These are phyloP conservation scores for Balansia obtecta DNA, from an alignment of 2,329 filamentous ascomycete genomes.

Conservation along the genomic window DNA sequence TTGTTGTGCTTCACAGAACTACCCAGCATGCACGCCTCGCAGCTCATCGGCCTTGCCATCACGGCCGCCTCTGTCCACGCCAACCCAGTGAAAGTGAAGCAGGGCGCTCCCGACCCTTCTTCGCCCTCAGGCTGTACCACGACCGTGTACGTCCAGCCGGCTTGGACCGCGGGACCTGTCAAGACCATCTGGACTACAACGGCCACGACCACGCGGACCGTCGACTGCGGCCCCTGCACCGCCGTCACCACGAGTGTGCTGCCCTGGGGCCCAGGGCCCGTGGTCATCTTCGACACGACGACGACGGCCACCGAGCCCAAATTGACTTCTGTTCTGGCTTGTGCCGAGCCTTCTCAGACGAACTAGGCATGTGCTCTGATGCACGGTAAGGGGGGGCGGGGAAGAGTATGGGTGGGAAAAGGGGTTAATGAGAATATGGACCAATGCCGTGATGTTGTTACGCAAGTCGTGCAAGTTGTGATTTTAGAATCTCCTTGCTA, in stretches of 20 bases:
- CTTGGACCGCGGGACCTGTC: conserved; percentile 11
- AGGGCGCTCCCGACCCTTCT: neutral
- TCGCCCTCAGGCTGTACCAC: conserved; percentile 7
- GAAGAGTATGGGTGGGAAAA: no score
- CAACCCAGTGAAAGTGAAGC: conserved; percentile 1
- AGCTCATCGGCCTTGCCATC: conserved; percentile 1
- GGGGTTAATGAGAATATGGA: no score
- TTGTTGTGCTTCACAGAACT: neutral
- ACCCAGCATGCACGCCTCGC: neutral
- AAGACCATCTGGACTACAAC: conserved; percentile 16
- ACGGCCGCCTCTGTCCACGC: conserved; percentile 1
- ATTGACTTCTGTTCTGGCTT: conserved; percentile 6
- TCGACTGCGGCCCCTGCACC: conserved; percentile 17
- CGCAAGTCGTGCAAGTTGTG: no score
- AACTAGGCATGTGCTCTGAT: neutral
- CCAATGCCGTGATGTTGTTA: no score
- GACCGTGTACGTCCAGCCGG: neutral
- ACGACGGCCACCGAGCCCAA: conserved; percentile 8
- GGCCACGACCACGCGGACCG: conserved; percentile 8
- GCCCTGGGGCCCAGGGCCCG: conserved; percentile 10
- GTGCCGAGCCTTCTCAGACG: neutral
- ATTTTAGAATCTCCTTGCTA: no score
- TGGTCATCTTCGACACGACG: conserved; percentile 12
- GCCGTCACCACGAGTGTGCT: conserved; percentile 3
- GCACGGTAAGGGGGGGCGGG: neutral